Evolutionary conservation across 345 rosid species (phyloP).

Genomic region (Aquilaria malaccensis): DNA sequence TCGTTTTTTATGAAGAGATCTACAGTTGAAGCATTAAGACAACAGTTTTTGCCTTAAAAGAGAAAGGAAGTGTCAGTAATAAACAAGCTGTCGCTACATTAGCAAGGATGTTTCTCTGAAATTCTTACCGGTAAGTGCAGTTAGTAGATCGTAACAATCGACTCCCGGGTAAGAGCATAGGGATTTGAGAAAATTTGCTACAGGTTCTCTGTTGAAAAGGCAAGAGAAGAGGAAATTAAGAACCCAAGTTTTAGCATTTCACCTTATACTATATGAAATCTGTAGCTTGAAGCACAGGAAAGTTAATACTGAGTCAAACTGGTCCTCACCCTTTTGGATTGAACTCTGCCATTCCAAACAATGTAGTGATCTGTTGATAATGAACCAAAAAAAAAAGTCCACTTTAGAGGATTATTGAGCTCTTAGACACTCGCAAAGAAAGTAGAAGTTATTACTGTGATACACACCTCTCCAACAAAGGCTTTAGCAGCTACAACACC

Average conservation of each 20-base stretch:
- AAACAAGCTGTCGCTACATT: not conserved
- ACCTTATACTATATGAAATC: not conserved
- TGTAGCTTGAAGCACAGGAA: not conserved
- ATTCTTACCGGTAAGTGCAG: conserved; percentile 57
- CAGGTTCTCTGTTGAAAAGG: conserved; percentile 39
- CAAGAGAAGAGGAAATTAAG: not conserved
- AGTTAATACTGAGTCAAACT: not conserved
- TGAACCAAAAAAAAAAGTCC: not conserved
- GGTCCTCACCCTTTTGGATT: conserved; percentile 67
- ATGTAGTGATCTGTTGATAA: conserved; percentile 37
- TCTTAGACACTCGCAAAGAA: not conserved
- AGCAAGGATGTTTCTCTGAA: not conserved
- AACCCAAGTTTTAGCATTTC: not conserved
- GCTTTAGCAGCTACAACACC: conserved; percentile 55
- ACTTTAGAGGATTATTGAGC: too few species aligned
- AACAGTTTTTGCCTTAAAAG: conserved; percentile 66
- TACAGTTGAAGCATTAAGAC: conserved; percentile 67
- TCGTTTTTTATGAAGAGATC: conserved; percentile 45
- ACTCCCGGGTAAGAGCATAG: conserved; percentile 59
- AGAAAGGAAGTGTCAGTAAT: not conserved
- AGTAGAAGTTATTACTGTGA: not conserved
- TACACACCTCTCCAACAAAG: conserved; percentile 71
- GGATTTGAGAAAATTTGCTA: conserved; percentile 28
- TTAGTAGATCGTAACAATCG: conserved; percentile 65
- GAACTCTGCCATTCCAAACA: conserved; percentile 63